Percentiles rank a stretch among this genome's conserved stretches.
Conservation (phyloP, 345 rosid species). For the Eucalyptus dawsonii region DNA sequence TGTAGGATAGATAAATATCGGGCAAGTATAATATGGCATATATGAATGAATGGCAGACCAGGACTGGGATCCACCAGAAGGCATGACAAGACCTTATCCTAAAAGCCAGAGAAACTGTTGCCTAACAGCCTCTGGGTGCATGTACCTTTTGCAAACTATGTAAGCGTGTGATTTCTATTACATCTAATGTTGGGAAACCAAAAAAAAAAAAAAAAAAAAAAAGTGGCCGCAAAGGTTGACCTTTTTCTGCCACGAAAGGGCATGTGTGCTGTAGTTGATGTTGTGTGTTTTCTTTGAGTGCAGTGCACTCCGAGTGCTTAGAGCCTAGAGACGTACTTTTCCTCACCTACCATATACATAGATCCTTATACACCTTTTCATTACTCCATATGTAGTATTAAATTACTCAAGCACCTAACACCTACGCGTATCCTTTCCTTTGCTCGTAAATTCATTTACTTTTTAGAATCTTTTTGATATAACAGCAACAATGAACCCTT, state of each 20-base stretch:
- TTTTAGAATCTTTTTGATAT: background rate
- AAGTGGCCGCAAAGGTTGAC: slow-evolving; percentile 86
- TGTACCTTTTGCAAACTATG: slow-evolving; percentile 5
- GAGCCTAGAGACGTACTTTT: background rate
- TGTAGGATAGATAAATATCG: slow-evolving; percentile 3
- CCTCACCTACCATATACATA: background rate
- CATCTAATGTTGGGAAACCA: background rate
- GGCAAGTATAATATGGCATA: background rate
- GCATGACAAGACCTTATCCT: background rate
- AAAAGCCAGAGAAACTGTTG: background rate
- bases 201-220: background rate
- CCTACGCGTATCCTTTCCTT: background rate
- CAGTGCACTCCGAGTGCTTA: slow-evolving; percentile 40
- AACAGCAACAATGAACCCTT: background rate
- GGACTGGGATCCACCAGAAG: slow-evolving; percentile 10
- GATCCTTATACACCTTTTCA: background rate
- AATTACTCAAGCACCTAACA: background rate
- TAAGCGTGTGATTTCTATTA: background rate
- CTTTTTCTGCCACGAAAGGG: slow-evolving; percentile 46
- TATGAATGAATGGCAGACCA: slow-evolving; percentile 7
- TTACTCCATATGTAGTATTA: background rate
- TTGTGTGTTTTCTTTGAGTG: slow-evolving; percentile 61
- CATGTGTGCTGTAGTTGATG: background rate
- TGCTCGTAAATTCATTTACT: background rate
- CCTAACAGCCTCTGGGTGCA: slow-evolving; percentile 4